Percentiles rank a stretch among this genome's conserved stretches.
Evolutionary conservation across 108 stramenopile species (phyloP).

Genomic region (Cyclotella baltica): DNA sequence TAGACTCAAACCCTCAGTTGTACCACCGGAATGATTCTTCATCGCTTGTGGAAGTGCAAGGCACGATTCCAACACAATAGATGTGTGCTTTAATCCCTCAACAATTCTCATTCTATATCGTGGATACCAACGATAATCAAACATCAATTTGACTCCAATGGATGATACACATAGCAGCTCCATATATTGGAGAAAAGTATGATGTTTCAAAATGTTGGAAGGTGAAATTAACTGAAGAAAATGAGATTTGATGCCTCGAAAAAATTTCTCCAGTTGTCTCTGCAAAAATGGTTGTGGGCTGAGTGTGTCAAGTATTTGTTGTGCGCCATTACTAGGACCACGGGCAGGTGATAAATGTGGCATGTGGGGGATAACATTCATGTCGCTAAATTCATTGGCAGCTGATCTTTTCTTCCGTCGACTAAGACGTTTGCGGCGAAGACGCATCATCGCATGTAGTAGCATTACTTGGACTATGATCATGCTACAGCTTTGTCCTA

Average conservation of each 20-base stretch:
- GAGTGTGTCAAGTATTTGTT: slow-evolving; percentile 7
- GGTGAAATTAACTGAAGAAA: slow-evolving; percentile 47
- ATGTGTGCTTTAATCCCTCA: slow-evolving; percentile 34
- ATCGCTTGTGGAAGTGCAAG: slow-evolving; percentile 54
- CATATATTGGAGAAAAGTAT: slow-evolving; percentile 47
- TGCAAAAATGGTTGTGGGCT: slow-evolving; percentile 9
- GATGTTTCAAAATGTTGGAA: slow-evolving; percentile 35
- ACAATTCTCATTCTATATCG: slow-evolving; percentile 41
- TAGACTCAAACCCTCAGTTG: slow-evolving; percentile 44
- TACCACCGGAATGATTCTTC: slow-evolving; percentile 36
- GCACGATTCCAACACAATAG: slow-evolving; percentile 48
- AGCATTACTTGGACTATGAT: slow-evolving; percentile 47
- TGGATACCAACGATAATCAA: slow-evolving; percentile 56
- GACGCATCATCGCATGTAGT: slow-evolving; percentile 43
- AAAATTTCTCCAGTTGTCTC: slow-evolving; percentile 12
- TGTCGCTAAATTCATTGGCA: background rate
- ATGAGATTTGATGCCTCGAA: slow-evolving; percentile 16
- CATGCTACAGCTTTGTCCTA: slow-evolving; percentile 53
- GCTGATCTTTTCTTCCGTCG: slow-evolving; percentile 19
- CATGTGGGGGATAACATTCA: background rate
- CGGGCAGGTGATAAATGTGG: slow-evolving; percentile 1
- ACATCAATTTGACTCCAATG: slow-evolving; percentile 35
- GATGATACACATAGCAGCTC: slow-evolving; percentile 43
- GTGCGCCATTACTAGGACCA: slow-evolving; percentile 6
- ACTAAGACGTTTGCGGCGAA: slow-evolving; percentile 21